Evolutionary conservation across 2,329 filamentous ascomycete genomes (phyloP), one percentile per base, ranked within the genome.

Genomic region (Moelleriella libera): DNA sequence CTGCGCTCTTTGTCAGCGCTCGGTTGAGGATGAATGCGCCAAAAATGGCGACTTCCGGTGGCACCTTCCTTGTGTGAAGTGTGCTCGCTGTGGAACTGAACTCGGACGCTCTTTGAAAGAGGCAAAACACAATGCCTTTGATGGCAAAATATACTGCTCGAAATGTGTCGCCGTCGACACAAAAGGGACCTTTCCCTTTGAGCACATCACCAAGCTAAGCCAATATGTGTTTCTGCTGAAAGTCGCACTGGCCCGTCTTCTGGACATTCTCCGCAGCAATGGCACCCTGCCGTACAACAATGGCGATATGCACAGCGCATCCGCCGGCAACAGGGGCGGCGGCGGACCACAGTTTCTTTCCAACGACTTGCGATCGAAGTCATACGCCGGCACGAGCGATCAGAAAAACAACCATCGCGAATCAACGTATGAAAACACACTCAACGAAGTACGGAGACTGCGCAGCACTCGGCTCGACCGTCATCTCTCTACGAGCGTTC

Each of bases 391-490:
- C 29, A 76, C 52, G 65, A 72, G 49, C 45, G 63, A 60, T 43
- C 41, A 49, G 31, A 64, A 55, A 48, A 80, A 82, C 45, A 50
- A 42, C 28, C 75, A 79, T 50, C 76, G 80, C 54, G 77, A 82
- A 57, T 87, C 85, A 46, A 88, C 85, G 30, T 92, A 97, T 61
- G 90, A 97, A 68, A 94, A 89, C 67, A 95, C 90, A 44, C 82
- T 98, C 55, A 94, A 92, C 54, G 92, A 98, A 65, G 92, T 98
- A 60, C 83, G 88, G 57, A 79, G 92, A 52, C 68, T 98, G 50
- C 82, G 90, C 54, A 97, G 92, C 51, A 97, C 90, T 28, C 82
- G 92, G 31, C 83, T 97, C 60, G 90, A 98, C 59, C 90, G 94
- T 60, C 88, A 94, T 58, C 69, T 98, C 42, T 97, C 90, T 37